Evolutionary conservation across 176 grass and related monocot genomes (phyloP).

Genomic region (Ampelocalamus luodianensis): DNA sequence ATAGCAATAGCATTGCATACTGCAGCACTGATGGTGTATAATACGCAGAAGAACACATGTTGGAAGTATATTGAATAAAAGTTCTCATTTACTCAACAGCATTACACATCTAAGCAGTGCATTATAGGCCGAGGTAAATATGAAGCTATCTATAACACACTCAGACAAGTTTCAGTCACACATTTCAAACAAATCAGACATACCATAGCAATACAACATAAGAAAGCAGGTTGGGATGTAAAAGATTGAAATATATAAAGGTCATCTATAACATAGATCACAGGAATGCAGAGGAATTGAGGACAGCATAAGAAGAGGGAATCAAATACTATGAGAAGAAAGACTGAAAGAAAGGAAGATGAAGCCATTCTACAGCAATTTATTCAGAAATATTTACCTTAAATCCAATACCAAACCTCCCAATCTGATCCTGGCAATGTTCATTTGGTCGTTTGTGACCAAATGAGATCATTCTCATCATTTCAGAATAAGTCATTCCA

Average conservation of each 20-base stretch:
- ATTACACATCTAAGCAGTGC: not conserved
- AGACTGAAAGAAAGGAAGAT: not conserved
- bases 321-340: not conserved
- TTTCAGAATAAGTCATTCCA: constrained; percentile 73
- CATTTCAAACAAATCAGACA: constrained; percentile 11
- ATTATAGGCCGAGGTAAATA: not conserved
- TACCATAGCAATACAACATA: not conserved
- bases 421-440: constrained; percentile 58
- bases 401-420: constrained; percentile 90
- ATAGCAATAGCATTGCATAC: constrained; percentile 6
- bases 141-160: not conserved
- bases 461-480: constrained; percentile 87
- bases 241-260: constrained; percentile 12
- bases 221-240: not conserved
- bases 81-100: constrained; percentile 13
- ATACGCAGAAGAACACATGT: not conserved
- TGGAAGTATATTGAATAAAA: constrained; percentile 5
- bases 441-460: constrained; percentile 70
- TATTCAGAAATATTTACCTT: constrained; percentile 56
- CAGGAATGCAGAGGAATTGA: constrained; percentile 11
- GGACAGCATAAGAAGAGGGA: constrained; percentile 23
- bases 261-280: constrained; percentile 16
- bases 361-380: not conserved
- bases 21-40: not conserved
- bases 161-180: not conserved